phyloP scores from a whole-genome alignment of 352 stramenopile genomes.

The Globisporangium radiosum region DNA sequence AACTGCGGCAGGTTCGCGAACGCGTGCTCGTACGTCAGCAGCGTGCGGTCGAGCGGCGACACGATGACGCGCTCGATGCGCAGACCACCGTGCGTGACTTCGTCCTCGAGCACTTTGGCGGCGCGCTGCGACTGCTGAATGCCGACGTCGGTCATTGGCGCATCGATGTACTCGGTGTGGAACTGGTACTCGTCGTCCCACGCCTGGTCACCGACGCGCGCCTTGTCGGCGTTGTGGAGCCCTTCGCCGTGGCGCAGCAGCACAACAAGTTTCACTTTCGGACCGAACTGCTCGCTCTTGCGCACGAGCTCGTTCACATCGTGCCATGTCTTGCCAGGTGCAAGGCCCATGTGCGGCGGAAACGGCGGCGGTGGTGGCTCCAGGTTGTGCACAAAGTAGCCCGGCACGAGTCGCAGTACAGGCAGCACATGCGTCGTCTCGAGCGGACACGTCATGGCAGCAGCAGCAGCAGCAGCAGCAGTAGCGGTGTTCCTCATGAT shows the following conservation, averaged over 20 bases:
- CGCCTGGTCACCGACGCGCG: conserved; percentile 34
- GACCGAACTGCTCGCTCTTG: conserved; percentile 7
- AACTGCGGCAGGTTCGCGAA: conserved; percentile 22
- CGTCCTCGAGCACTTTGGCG: conserved; percentile 5
- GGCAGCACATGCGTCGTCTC: background rate
- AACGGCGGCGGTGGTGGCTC: conserved; percentile 5
- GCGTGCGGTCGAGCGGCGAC: conserved; percentile 58
- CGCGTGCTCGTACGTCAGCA: conserved; percentile 49
- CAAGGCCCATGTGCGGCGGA: conserved; percentile 19
- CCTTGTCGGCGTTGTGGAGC: conserved; percentile 61
- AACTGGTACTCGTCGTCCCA: conserved; percentile 56
- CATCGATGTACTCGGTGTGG: conserved; percentile 44
- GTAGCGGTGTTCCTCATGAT: too few species aligned
- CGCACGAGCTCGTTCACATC: conserved; percentile 24
- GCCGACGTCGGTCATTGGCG: conserved; percentile 40
- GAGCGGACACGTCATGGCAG: background rate
- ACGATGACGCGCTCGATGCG: conserved; percentile 53
- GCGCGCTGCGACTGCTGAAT: conserved; percentile 11
- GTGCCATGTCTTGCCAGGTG: conserved; percentile 19
- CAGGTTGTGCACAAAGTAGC: conserved; percentile 26
- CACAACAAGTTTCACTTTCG: conserved; percentile 31
- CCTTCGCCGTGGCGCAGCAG: conserved; percentile 62
- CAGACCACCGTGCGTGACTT: background rate
- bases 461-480: background rate
- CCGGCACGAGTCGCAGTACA: conserved; percentile 23